Evolutionary conservation across 2,329 filamentous ascomycete genomes (phyloP).

Genomic region (Fusarium sp.): DNA sequence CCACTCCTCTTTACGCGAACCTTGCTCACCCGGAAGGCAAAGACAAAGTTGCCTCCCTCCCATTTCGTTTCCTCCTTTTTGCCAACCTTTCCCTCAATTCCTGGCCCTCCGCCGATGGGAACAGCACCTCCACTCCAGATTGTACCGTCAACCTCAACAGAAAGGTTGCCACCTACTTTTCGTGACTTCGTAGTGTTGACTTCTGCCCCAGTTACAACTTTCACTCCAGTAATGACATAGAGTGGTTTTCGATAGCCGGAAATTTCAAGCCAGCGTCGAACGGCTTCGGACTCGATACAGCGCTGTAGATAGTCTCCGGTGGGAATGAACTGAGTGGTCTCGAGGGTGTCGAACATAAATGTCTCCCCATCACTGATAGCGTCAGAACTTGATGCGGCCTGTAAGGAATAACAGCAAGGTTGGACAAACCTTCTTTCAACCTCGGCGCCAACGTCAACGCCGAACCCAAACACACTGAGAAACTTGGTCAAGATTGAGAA

Average conservation of each 20-base stretch:
- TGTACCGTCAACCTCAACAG: background rate
- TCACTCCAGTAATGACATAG: conserved; percentile 25
- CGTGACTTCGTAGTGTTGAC: background rate
- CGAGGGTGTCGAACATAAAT: conserved; percentile 3
- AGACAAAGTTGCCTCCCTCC: conserved; percentile 21
- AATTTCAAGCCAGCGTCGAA: background rate
- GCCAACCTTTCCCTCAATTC: background rate
- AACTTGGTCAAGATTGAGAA: conserved; percentile 18
- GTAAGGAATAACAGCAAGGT: background rate
- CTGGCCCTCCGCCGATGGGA: background rate
- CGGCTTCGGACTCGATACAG: background rate
- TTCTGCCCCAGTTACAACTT: conserved; percentile 6
- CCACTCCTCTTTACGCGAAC: background rate
- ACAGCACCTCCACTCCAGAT: background rate
- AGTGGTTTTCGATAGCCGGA: conserved; percentile 11
- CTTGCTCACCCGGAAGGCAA: conserved; percentile 21
- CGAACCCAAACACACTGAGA: conserved; percentile 1
- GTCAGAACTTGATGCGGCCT: background rate
- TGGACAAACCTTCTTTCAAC: background rate
- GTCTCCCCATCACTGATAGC: conserved; percentile 2
- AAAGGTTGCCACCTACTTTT: background rate
- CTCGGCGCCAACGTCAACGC: conserved; percentile 8
- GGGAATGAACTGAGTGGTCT: conserved; percentile 18
- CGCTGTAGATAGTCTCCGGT: conserved; percentile 1
- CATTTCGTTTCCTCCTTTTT: background rate